These are phyloP conservation scores for Sporothrix variecibatus DNA, from an alignment of 2,329 filamentous ascomycete genomes.

Conservation along the genomic window DNA sequence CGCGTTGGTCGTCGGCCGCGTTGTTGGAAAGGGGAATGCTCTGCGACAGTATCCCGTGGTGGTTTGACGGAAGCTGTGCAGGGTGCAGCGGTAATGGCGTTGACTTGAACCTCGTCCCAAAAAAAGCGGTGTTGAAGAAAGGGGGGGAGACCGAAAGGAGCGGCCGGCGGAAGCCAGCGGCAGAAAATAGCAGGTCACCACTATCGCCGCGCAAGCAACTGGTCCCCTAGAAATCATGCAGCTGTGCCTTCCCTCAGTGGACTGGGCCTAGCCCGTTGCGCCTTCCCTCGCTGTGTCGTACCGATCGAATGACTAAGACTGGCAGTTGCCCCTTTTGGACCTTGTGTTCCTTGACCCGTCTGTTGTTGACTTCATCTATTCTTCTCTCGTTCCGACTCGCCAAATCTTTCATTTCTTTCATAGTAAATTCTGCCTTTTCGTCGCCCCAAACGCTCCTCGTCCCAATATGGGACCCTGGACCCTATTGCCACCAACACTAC, in stretches of 20 bases:
- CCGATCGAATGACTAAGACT: conserved; percentile 12
- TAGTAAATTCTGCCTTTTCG: background rate
- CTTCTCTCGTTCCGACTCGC: background rate
- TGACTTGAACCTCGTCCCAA: background rate
- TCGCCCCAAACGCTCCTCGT: background rate
- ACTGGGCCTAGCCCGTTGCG: background rate
- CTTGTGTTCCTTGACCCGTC: background rate
- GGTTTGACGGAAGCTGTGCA: background rate
- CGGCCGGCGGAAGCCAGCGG: background rate
- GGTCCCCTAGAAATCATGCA: background rate
- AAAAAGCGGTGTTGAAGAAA: conserved; percentile 17
- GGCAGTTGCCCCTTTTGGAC: conserved; percentile 1
- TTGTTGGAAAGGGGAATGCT: background rate
- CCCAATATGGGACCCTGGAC: background rate
- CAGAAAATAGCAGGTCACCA: conserved; percentile 18
- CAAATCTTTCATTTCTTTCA: background rate
- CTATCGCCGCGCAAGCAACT: conserved; percentile 8
- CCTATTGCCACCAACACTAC: background rate
- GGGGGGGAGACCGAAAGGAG: background rate
- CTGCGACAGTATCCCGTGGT: background rate
- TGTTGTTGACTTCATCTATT: conserved; percentile 7
- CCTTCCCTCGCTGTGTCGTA: background rate
- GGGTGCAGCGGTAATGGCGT: background rate
- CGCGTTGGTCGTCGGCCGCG: conserved; percentile 6
- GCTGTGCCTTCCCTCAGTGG: background rate